Base-by-base conservation (phyloP, 257 asterid species). In the Primulina huaijiensis region DNA sequence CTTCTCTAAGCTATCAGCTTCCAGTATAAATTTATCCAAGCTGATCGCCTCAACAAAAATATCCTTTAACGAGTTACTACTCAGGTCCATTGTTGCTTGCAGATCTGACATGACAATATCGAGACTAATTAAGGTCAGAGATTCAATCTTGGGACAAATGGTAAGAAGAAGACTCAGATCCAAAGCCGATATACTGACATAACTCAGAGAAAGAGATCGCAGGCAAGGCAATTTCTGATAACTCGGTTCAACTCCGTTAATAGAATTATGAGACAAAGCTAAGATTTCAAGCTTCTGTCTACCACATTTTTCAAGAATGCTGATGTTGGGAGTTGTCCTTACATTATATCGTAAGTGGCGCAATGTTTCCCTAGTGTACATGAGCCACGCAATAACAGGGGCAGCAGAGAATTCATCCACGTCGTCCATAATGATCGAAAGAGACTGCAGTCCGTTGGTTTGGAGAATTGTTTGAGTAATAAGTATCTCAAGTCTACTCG, bases 91-190 rank as follows among this genome's bases (percentile, higher is more conserved):
- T 5, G 80, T 82, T 7, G 96, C 88, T 78, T 85, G 92, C 5
- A 88, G 83, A 77, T 92, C 98, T 8, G 98, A 92, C 95, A 89
- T 88, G 75, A 84, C 88, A 73, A 89, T 83, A 72, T 89, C 95
- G 9, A 86, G 88, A 83, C 88, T 88, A 58, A 88, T 79, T 60
- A 92, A 85, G 65, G 62, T 83, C 84, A 92, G 64, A 66, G 62
- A 34, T 74, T 86, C 87, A 62, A 92, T 76, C 76, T 74, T 92
- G 0, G 98, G 89, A 77, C 98, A 92, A 7, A 85, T 87, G 2
- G 89, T 79, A 64, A 92, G 96, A 68, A 89, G 80, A 73, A 89
- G 89, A 71, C 88, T 85, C 72, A 92, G 81, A 61, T 92, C 98
- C 76, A 89, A 77, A 21, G 96, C 95, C 2, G 96, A 89, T 64